Percentiles rank a stretch among this genome's conserved stretches.
phyloP scores from a whole-genome alignment of 2,329 filamentous ascomycete species.

The Xylariaceae sp. region DNA sequence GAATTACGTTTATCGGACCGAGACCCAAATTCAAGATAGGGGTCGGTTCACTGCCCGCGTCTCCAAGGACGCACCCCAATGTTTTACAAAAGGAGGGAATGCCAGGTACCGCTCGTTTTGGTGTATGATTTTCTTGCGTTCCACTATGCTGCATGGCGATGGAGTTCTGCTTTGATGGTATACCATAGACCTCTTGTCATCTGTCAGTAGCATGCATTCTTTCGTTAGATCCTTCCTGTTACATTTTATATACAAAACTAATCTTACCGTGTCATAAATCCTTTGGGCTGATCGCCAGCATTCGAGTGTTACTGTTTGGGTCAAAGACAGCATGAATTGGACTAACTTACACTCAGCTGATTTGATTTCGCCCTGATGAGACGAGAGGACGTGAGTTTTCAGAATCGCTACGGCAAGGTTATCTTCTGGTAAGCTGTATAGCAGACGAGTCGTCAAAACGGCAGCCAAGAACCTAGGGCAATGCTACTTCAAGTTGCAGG shows the following conservation, averaged over 20 bases:
- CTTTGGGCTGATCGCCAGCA: neutral
- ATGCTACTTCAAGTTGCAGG: too few species aligned
- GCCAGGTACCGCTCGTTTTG: neutral
- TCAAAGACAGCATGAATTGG: too few species aligned
- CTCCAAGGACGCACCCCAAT: constrained; percentile 3
- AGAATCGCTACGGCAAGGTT: too few species aligned
- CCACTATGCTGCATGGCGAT: constrained; percentile 14
- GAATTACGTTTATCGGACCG: constrained; percentile 23
- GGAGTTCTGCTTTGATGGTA: constrained; percentile 13
- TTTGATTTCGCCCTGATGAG: too few species aligned
- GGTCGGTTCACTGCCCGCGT: neutral
- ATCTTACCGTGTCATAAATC: neutral
- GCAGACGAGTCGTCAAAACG: too few species aligned
- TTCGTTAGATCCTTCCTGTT: neutral
- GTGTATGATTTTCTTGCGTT: neutral
- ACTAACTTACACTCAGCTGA: too few species aligned
- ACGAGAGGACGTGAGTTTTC: too few species aligned
- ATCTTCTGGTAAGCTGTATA: too few species aligned
- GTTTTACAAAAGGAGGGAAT: constrained; percentile 4
- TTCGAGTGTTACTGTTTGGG: too few species aligned
- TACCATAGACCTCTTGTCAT: constrained; percentile 9
- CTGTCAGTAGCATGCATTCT: neutral
- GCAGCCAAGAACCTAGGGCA: too few species aligned
- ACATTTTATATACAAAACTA: neutral
- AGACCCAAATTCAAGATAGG: constrained; percentile 24